Base-by-base conservation (phyloP, 768 basidiomycete species). In the Holtermannia corniformis region DNA sequence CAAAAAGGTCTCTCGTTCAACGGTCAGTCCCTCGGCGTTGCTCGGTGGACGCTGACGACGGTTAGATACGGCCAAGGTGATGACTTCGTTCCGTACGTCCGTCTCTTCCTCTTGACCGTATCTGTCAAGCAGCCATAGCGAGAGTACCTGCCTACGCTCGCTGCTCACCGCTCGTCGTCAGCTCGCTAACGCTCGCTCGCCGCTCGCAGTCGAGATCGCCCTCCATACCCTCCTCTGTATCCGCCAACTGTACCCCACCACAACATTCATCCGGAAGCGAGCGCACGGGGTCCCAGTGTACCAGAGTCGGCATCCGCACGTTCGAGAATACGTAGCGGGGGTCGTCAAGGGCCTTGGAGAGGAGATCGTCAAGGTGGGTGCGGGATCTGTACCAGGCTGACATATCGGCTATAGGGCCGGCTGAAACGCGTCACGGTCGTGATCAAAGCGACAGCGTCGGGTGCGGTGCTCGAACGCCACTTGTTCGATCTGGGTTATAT, bases 211-310 rank as follows among this genome's bases (percentile, higher is more conserved):
- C 61, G 93, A 97, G 67, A 86, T 92, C 25, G 87, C 87, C 10
- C 83, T 95, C 55, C 92, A 96, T 66, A 84, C 84, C 3, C 88
- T 97, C 56, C 79, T 97, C 4, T 95, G 87, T 64, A 81, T 90
- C 24, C 83, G 93, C 19, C 84, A 86, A 60, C 78, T 97, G 47
- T 97, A 96, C 63, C 93, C 92, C 0, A 76, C 84, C 41, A 86
- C 87, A 51, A 77, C 95, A 19, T 97, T 97, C 68, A 78, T 85
- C 37, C 79, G 89, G 41, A 79, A 87, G 52, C 86, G 85, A 74
- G 91, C 90, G 69, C 95, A 91, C 70, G 82, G 88, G 55, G 85
- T 85, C 0, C 86, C 88, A 0, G 88, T 93, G 10, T 96, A 82
- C 67, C 90, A 95, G 73, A 89, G 87, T 3, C 70, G 91, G n/a